Percentiles rank a stretch among this genome's conserved stretches.
Conservation (phyloP, 2,329 filamentous ascomycete genomes). For the Ascomycota sp. region DNA sequence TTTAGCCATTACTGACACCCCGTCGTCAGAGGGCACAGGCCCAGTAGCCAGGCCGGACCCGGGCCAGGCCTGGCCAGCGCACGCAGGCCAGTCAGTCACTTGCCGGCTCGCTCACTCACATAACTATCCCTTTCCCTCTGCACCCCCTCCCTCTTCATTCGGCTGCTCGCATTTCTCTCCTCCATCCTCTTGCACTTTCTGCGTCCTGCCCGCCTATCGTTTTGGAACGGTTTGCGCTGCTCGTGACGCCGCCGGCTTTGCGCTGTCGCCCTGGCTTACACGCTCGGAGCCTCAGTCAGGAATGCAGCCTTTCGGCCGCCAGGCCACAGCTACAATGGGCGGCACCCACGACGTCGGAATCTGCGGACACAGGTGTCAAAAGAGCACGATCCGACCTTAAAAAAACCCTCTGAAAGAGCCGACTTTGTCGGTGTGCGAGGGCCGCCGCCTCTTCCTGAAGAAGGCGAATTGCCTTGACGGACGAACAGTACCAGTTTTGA, state of each 20-base stretch:
- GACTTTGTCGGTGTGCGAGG: too few relatives aligned
- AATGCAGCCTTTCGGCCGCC: too few relatives aligned
- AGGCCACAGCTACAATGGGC: too few relatives aligned
- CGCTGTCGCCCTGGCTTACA: not conserved
- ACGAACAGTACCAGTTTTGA: too few relatives aligned
- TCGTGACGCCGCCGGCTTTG: not conserved
- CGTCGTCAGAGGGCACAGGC: not conserved
- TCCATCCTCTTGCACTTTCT: slow-evolving; percentile 2
- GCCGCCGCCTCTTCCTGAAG: too few relatives aligned
- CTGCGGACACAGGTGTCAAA: too few relatives aligned
- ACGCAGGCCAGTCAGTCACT: not conserved
- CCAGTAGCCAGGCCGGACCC: not conserved
- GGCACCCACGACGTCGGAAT: too few relatives aligned
- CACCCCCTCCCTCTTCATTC: slow-evolving; percentile 14
- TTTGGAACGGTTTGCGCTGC: not conserved
- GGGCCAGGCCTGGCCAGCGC: slow-evolving; percentile 1
- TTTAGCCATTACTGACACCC: too few relatives aligned
- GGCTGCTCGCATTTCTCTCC: slow-evolving; percentile 4
- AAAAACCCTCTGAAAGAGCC: too few relatives aligned
- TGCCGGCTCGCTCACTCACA: slow-evolving; percentile 8
- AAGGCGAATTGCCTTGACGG: too few relatives aligned
- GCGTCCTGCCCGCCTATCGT: not conserved
- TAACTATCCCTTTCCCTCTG: slow-evolving; percentile 17
- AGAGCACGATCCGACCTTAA: too few relatives aligned
- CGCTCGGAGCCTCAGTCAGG: not conserved